Percentiles rank a stretch among this genome's conserved stretches.
Evolutionary conservation across 2,329 filamentous ascomycete species (phyloP).

Genomic region (Fusarium fujikuroi): DNA sequence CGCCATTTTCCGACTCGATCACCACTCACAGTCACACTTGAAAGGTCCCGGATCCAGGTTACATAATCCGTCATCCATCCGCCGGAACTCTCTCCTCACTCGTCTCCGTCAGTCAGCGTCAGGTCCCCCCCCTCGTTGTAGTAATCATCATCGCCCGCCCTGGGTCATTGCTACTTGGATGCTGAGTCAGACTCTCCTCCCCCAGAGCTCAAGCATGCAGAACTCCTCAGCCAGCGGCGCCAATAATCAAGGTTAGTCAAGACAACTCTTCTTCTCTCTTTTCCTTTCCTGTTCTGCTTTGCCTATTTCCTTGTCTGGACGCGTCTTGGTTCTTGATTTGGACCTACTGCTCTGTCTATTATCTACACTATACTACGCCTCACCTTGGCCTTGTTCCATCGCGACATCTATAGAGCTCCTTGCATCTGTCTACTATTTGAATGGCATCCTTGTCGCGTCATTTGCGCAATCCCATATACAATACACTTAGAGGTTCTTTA

Average conservation of each 20-base stretch:
- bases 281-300: slow-evolving; percentile 24
- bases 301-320: slow-evolving; percentile 18
- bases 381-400: slow-evolving; percentile 22
- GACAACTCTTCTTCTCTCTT: slow-evolving; percentile 34
- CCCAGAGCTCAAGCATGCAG: slow-evolving; percentile 48
- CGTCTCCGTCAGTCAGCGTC: slow-evolving; percentile 44
- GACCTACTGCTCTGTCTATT: slow-evolving; percentile 15
- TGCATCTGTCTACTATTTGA: slow-evolving; percentile 27
- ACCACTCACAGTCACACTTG: slow-evolving; percentile 34
- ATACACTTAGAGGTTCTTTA: slow-evolving; percentile 22
- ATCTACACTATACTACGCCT: slow-evolving; percentile 10
- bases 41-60: slow-evolving; percentile 36
- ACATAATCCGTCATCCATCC: slow-evolving; percentile 45
- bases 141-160: slow-evolving; percentile 46
- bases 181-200: slow-evolving; percentile 50
- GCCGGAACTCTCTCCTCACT: slow-evolving; percentile 39
- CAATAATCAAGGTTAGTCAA: slow-evolving; percentile 48
- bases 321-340: slow-evolving; percentile 21
- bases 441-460: slow-evolving; percentile 40
- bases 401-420: slow-evolving; percentile 37
- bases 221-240: slow-evolving; percentile 48
- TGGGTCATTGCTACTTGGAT: slow-evolving; percentile 44
- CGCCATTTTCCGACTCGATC: slow-evolving; percentile 44
- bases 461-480: slow-evolving; percentile 30
- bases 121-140: slow-evolving; percentile 41